phyloP scores from a whole-genome alignment of 345 rosid species.

The Psidium friedrichsthalianum region DNA sequence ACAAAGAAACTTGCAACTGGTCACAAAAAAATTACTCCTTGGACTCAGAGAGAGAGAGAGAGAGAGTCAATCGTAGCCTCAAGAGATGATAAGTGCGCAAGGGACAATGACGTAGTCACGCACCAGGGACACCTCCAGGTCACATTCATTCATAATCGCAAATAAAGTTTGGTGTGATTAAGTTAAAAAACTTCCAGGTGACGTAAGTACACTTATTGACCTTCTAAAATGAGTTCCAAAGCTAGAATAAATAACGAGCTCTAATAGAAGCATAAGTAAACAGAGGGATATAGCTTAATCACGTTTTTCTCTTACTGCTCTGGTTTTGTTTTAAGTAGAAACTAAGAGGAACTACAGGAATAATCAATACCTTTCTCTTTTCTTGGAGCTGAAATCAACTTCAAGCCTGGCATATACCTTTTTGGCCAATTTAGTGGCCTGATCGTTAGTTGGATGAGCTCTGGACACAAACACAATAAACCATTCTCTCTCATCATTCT shows the following conservation, averaged over 20 bases:
- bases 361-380: conserved; percentile 69
- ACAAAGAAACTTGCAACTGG: background rate
- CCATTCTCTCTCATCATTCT: conserved; percentile 94
- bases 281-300: background rate
- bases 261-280: background rate
- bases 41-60: background rate
- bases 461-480: conserved; percentile 82
- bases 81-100: background rate
- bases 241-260: background rate
- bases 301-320: background rate
- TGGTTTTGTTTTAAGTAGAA: background rate
- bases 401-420: conserved; percentile 84
- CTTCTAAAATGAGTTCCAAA: background rate
- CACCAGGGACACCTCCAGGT: background rate
- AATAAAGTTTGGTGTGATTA: background rate
- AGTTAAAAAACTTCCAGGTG: background rate
- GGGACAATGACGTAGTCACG: background rate
- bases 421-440: conserved; percentile 75
- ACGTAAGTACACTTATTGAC: background rate
- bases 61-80: background rate
- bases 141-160: background rate
- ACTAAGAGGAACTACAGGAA: background rate
- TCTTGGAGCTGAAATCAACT: conserved; percentile 93
- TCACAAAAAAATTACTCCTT: background rate
- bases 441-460: conserved; percentile 89